These are phyloP conservation scores for Lachnellula cervina DNA, from an alignment of 2,329 filamentous ascomycete species.

Conservation along the genomic window DNA sequence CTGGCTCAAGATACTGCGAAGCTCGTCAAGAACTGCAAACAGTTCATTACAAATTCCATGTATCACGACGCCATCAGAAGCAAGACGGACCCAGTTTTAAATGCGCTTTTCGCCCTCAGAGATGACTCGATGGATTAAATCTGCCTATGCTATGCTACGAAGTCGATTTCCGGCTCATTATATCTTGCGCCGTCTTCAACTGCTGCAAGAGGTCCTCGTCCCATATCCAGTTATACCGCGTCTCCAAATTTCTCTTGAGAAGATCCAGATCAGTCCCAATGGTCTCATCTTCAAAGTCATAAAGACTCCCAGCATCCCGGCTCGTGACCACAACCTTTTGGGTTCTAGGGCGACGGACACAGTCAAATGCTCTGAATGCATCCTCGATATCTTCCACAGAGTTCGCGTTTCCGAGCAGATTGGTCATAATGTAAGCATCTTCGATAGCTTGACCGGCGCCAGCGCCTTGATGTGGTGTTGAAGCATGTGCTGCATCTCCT, in stretches of 20 bases:
- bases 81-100: slow-evolving; percentile 71
- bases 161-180: slow-evolving; percentile 25
- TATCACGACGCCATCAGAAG: slow-evolving; percentile 79
- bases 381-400: slow-evolving; percentile 34
- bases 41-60: slow-evolving; percentile 79
- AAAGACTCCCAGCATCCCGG: slow-evolving; percentile 30
- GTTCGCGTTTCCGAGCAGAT: slow-evolving; percentile 41
- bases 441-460: slow-evolving; percentile 56
- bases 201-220: slow-evolving; percentile 32
- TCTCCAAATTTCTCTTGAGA: slow-evolving; percentile 34
- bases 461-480: slow-evolving; percentile 55
- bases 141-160: slow-evolving; percentile 7
- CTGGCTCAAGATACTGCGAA: slow-evolving; percentile 68
- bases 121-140: slow-evolving; percentile 58
- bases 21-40: slow-evolving; percentile 70
- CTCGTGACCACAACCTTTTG: slow-evolving; percentile 30
- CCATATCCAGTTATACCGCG: slow-evolving; percentile 36
- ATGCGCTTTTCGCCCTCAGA: slow-evolving; percentile 69
- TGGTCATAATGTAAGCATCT: slow-evolving; percentile 41
- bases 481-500: slow-evolving; percentile 60
- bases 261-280: slow-evolving; percentile 34
- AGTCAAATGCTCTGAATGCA: slow-evolving; percentile 49
- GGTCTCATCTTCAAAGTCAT: slow-evolving; percentile 41
- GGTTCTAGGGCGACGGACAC: slow-evolving; percentile 37
- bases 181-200: slow-evolving; percentile 35